phyloP scores from a whole-genome alignment of 371 early-diverging fungal genomes.

The Saksenaea vasiformis region DNA sequence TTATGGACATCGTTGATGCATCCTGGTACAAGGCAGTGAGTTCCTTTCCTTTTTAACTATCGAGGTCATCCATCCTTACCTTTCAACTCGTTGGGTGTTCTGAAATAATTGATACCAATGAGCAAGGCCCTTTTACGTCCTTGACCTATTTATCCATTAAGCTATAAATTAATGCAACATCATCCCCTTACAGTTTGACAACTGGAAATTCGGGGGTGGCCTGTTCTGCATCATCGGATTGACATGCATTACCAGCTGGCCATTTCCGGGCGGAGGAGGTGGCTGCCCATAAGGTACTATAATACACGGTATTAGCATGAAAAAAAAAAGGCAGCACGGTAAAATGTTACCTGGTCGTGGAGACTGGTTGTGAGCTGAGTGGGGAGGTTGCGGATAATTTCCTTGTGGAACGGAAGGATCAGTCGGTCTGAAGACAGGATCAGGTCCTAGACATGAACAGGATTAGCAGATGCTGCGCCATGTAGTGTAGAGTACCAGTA shows the following conservation, averaged over 20 bases:
- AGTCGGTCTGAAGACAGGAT: slow-evolving; percentile 24
- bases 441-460: slow-evolving; percentile 11
- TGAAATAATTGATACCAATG: slow-evolving; percentile 91
- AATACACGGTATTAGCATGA: not conserved
- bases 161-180: not conserved
- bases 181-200: slow-evolving; percentile 64
- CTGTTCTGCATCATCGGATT: slow-evolving; percentile 16
- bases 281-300: slow-evolving; percentile 14
- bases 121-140: slow-evolving; percentile 82
- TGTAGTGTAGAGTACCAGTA: slow-evolving; percentile 9
- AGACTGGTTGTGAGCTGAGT: slow-evolving; percentile 21
- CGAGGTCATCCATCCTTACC: slow-evolving; percentile 29
- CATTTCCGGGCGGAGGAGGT: not conserved
- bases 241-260: slow-evolving; percentile 21
- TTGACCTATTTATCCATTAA: slow-evolving; percentile 20
- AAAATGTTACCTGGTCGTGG: slow-evolving; percentile 24
- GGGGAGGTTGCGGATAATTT: slow-evolving; percentile 29
- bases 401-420: slow-evolving; percentile 18
- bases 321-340: too few relatives aligned
- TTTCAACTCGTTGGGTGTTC: slow-evolving; percentile 62
- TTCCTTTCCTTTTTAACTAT: not conserved
- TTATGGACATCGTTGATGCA: slow-evolving; percentile 94
- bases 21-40: slow-evolving; percentile 34
- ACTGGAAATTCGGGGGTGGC: slow-evolving; percentile 49
- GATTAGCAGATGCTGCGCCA: not conserved